Evolutionary conservation across 1,139 yeast genomes (phyloP), one percentile per base, ranked within the genome.

Genomic region (Kodamaea arcana): DNA sequence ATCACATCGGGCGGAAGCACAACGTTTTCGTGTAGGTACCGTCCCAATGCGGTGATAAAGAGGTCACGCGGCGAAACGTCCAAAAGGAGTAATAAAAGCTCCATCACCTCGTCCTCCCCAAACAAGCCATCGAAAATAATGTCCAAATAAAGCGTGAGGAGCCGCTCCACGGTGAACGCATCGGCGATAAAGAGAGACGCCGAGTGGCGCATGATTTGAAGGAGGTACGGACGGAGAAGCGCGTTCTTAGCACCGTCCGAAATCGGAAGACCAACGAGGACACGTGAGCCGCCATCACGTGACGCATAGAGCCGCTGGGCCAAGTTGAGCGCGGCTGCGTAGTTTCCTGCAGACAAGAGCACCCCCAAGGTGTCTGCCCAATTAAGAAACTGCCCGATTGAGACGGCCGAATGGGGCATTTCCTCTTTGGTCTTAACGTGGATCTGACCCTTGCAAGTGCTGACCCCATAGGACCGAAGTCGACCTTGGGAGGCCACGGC

Each of bases 321-420:
- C 9, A 72, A 59, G 4, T 63, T 56, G 18, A 85, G 64, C 0
- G 94, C 92, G 2, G 58, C 61, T 10, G 72, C 56, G 39, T 79
- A 82, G 24, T 70, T 58, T 1, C 73, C 75, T 4, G 56, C 46
- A 8, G 74, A 62, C 42, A 85, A 61, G 11, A 76, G 54, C 11
- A 62, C 69, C 37, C 69, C 60, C 12, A 80, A 52, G 15, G 73
- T 62, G 47, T 84, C 94, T 0, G 88, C 87, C 95, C 95, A 86
- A 45, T 75, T 80, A 4, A 79, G 65, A 11, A 79, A 57, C 12
- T 78, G 62, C 0, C 90, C 94, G 11, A 79, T 65, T 4, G 60
- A 61, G 24, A 79, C 49, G 36, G 69, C 62, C 9, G 22, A 7
- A 18, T 6, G 6, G 9, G 22, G 22, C 68, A 28, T 61, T 18